phyloP scores from a whole-genome alignment of 352 stramenopile species.

The Plasmopara halstedii region DNA sequence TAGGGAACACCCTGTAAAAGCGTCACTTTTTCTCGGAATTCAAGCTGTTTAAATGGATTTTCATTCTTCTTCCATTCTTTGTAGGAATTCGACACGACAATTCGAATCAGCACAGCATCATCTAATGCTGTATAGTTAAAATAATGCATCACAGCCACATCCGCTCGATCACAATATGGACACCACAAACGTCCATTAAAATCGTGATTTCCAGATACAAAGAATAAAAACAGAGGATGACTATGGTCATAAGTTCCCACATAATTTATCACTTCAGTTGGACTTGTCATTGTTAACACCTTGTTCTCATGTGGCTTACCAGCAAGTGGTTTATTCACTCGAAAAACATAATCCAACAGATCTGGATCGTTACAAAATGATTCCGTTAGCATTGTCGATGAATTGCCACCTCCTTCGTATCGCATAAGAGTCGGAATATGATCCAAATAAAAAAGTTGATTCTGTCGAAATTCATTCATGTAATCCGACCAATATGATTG shows the following conservation, averaged over 20 bases:
- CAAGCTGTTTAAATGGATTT: constrained; percentile 62
- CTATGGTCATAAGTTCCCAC: constrained; percentile 55
- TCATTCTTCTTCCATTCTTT: constrained; percentile 74
- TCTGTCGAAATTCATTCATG: constrained; percentile 75
- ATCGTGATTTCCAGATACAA: constrained; percentile 58
- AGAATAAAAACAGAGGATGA: constrained; percentile 73
- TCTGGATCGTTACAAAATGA: constrained; percentile 52
- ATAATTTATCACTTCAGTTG: constrained; percentile 42
- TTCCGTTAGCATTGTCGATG: constrained; percentile 64
- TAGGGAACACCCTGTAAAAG: constrained; percentile 53
- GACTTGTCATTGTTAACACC: constrained; percentile 46
- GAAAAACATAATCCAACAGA: constrained; percentile 63
- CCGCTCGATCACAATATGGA: constrained; percentile 63
- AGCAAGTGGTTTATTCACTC: constrained; percentile 41
- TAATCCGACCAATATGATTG: constrained; percentile 58
- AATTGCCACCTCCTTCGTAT: constrained; percentile 70
- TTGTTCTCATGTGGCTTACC: constrained; percentile 44
- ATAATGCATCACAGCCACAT: constrained; percentile 69
- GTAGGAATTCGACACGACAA: constrained; percentile 49
- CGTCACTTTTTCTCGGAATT: constrained; percentile 54
- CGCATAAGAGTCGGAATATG: constrained; percentile 68
- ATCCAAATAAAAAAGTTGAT: constrained; percentile 76
- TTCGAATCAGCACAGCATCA: constrained; percentile 45
- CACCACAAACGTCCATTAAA: constrained; percentile 80
- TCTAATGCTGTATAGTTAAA: constrained; percentile 68